Percentiles rank a stretch among this genome's conserved stretches.
These are phyloP conservation scores for Penicillium sp. DNA, from an alignment of 2,329 filamentous ascomycete species.

Conservation along the genomic window DNA sequence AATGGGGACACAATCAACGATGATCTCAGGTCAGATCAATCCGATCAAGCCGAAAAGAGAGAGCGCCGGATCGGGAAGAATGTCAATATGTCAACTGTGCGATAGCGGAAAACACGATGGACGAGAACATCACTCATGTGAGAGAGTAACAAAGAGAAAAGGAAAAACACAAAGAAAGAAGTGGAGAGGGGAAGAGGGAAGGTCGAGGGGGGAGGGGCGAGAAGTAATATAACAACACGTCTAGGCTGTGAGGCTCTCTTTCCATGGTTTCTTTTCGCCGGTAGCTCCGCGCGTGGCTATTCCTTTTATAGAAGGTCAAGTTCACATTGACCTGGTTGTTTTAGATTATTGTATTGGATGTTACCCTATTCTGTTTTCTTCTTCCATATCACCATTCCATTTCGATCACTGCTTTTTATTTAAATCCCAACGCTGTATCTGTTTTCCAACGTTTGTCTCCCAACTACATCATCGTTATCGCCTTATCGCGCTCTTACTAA, in stretches of 20 bases:
- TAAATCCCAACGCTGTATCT: not conserved
- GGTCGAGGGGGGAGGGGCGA: not conserved
- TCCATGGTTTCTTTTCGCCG: constrained; percentile 15
- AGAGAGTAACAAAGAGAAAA: constrained; percentile 5
- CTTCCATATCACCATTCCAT: not conserved
- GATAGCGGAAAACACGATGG: constrained; percentile 18
- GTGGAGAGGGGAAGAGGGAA: not conserved
- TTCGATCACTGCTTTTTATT: too few species aligned
- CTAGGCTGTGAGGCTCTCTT: constrained; percentile 8
- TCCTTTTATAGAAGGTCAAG: not conserved
- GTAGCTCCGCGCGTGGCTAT: constrained; percentile 7
- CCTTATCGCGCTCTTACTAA: constrained; percentile 15
- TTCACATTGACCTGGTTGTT: not conserved
- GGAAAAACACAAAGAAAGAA: constrained; percentile 8
- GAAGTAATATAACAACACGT: not conserved
- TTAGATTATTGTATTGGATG: not conserved
- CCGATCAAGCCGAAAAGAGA: constrained; percentile 7
- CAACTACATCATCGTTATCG: constrained; percentile 11
- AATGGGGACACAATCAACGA: not conserved
- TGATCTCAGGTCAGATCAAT: constrained; percentile 4
- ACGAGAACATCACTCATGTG: constrained; percentile 22
- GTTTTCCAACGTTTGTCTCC: not conserved
- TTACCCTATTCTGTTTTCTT: not conserved
- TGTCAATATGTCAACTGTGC: constrained; percentile 27
- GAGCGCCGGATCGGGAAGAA: constrained; percentile 27